Base-by-base conservation (phyloP, 176 grass and related monocot genomes). In the Bothriochloa decipiens region DNA sequence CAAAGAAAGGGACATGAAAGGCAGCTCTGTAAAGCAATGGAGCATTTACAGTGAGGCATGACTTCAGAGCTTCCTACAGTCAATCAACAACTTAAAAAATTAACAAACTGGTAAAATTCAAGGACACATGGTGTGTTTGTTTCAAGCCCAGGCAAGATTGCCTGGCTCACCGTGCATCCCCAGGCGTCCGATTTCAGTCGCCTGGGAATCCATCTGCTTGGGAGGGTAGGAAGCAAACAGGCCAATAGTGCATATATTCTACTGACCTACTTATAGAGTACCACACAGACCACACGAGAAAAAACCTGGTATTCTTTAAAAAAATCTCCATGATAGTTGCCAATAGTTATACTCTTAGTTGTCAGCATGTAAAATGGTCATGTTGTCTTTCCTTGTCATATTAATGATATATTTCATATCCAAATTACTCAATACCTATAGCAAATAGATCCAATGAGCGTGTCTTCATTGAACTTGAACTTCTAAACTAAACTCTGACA, bases 21-120 rank as follows among this genome's bases (percentile, higher is more conserved):
- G 96, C 91, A 39, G 91, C 87, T 95, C 93, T 90, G 77, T 93
- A 98, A 69, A 98, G 91, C 84, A 98, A 87, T 60, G 96, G 96
- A 50, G 96, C 96, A 90, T 98, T 98, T 73, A 98, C 96, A 42
- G 47, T 83, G 53, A 98, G 91, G 91, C 96, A 98, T 62, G 93
- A 93, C 81, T 88, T 90, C 62, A 95, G 71, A 79, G 93, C 91
- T 83, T 93, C 93, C 96, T 98, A 83, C 82, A 89, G 20, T 84
- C 65, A 70, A 86, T 84, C 58, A 70, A 86, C 36, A 82, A 55
- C 68, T 66, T 32, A 81, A 72, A 72, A 72, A 17, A 7, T 72
- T 63, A 79, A 16, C 29, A 61, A 64, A 36, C 7, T 25, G 13
- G 37, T 70, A 58, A 45, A 57, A 57, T 64, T 81, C 58, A 26